Conservation (phyloP, 2,329 filamentous ascomycete genomes). For the Sclerotinia spermophila region DNA sequence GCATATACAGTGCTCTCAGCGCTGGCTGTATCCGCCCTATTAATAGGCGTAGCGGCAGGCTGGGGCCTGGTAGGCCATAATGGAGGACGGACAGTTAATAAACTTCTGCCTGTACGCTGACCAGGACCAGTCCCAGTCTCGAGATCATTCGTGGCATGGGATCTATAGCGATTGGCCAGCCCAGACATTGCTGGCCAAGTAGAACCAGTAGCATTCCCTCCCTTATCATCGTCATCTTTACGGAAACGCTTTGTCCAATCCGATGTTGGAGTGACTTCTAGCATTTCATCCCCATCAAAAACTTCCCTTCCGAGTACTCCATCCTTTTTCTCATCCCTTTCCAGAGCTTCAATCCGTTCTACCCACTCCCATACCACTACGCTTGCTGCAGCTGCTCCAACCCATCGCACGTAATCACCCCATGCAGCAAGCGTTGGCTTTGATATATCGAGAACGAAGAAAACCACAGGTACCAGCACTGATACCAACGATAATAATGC, state of each 20-base stretch:
- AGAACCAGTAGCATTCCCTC: conserved; percentile 28
- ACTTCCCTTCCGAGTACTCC: conserved; percentile 65
- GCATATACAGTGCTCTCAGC: conserved; percentile 63
- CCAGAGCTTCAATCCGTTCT: conserved; percentile 65
- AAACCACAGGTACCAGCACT: conserved; percentile 68
- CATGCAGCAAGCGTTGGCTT: conserved; percentile 67
- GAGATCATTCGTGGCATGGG: conserved; percentile 27
- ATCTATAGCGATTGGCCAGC: conserved; percentile 32
- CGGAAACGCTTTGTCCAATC: conserved; percentile 42
- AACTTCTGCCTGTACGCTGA: conserved; percentile 20
- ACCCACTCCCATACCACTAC: conserved; percentile 83
- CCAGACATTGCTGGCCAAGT: conserved; percentile 45
- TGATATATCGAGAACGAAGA: conserved; percentile 71
- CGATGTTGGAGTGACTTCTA: conserved; percentile 58
- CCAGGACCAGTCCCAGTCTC: conserved; percentile 22
- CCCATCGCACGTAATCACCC: conserved; percentile 76
- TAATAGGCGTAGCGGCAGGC: conserved; percentile 54
- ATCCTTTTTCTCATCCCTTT: conserved; percentile 35
- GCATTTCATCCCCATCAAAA: conserved; percentile 71
- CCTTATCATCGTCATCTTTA: conserved; percentile 22
- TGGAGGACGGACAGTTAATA: conserved; percentile 28
- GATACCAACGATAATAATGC: conserved; percentile 61
- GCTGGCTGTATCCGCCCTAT: conserved; percentile 59
- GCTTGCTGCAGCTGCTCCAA: conserved; percentile 69
- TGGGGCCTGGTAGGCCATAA: conserved; percentile 54